Evolutionary conservation across 2,329 filamentous ascomycete genomes (phyloP).

Genomic region (Didymella pomorum): DNA sequence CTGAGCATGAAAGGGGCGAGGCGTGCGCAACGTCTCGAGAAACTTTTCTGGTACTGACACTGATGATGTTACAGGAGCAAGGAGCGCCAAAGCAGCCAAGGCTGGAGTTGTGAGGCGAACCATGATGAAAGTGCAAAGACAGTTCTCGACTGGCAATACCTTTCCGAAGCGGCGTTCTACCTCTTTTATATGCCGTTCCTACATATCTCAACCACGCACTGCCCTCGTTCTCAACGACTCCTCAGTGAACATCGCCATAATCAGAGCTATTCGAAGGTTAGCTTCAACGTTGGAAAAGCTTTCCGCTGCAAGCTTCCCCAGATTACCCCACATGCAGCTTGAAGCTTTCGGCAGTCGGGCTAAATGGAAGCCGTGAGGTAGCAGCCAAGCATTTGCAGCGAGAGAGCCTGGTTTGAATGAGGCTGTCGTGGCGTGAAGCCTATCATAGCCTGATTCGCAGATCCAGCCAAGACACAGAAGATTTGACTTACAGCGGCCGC

Average conservation of each 20-base stretch:
- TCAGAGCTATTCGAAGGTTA: conserved; percentile 1
- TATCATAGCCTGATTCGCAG: conserved; percentile 1
- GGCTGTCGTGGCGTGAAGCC: conserved; percentile 5
- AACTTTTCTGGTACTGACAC: conserved; percentile 24
- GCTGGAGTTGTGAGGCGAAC: conserved; percentile 2
- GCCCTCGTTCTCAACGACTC: neutral
- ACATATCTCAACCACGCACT: neutral
- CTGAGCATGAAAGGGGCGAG: conserved; percentile 23
- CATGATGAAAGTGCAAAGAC: conserved; percentile 1
- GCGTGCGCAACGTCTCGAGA: conserved; percentile 22
- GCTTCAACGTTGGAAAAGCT: conserved; percentile 16
- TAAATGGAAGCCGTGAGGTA: conserved; percentile 4
- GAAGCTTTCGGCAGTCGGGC: conserved; percentile 11
- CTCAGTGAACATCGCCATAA: neutral
- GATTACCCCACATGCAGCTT: conserved; percentile 14
- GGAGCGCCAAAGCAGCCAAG: conserved; percentile 8
- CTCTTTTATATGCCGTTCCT: conserved; percentile 6
- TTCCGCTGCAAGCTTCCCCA: conserved; percentile 20
- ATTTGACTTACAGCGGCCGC: neutral
- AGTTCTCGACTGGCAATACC: neutral
- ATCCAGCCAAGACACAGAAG: conserved; percentile 3
- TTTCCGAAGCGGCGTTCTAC: neutral
- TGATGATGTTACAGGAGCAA: conserved; percentile 13
- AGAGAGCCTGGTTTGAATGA: neutral
- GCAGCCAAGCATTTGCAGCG: conserved; percentile 7